Base-by-base conservation (phyloP, 371 early-diverging fungal genomes). In the Mucor mucedo region DNA sequence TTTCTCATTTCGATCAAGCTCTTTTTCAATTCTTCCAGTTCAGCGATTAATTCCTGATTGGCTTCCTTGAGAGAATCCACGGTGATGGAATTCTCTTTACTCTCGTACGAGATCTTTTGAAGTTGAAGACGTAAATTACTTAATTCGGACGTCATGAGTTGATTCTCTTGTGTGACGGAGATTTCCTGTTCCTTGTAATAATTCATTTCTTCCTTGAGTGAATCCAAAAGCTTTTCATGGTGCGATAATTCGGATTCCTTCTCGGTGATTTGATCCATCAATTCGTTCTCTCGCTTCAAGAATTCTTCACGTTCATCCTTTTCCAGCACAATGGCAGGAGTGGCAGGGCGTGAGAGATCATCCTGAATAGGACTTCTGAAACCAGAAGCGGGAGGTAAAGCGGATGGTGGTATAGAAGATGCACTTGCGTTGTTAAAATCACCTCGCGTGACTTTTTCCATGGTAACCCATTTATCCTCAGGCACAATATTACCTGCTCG, bases 261-360 rank as follows among this genome's bases (percentile, higher is more conserved):
- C 58, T 96, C 95, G 0, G 93, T 84, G 49, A 97, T 76, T 67
- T 92, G 89, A 68, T 96, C 95, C 68, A 87, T 86, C 59, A 97
- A 82, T 68, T 97, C 97, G 72, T 94, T 95, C 75, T 98, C 97
- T 45, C 97, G 87, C 57, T 86, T 84, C 77, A 96, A 67, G 68
- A 96, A 96, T 62, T 94, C 96, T 45, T 97, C 96, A 42, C 95
- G 85, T 74, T 96, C 96, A 69, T 96, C 97, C 45, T 91, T 86
- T 57, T 86, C 86, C 42, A 95, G 76, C 4, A 78, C 82, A 29
- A 87, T 81, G 1, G 87, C 87, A 11, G 95, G 94, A 5, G 95
- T 93, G 0, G 86, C 77, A 2, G 94, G 87, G 16, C 94, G 84
- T 5, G 91, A 91, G 4, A 71, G 63, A 49, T 80, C 82, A 40